Conservation (phyloP, 2,329 filamentous ascomycete genomes). For the Claviceps capensis region DNA sequence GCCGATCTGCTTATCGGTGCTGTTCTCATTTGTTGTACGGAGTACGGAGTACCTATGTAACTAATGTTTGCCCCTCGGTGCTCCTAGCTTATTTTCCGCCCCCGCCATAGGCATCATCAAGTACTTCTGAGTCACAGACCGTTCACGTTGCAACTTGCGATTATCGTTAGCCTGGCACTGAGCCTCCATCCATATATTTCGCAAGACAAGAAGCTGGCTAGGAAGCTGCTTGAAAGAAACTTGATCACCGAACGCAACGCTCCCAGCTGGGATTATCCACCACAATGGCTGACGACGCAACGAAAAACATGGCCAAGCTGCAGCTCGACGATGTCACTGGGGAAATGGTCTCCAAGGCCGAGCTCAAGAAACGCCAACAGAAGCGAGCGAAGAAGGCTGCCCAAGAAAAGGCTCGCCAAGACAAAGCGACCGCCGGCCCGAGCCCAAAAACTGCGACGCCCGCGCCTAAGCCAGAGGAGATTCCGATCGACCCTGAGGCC, state of each 20-base stretch:
- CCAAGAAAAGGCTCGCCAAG: constrained; percentile 60
- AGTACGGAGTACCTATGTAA: too few relatives aligned
- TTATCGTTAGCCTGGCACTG: not conserved
- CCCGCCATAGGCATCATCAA: not conserved
- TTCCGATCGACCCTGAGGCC: constrained; percentile 36
- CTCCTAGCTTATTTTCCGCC: too few relatives aligned
- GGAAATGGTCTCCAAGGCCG: constrained; percentile 50
- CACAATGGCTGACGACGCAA: constrained; percentile 33
- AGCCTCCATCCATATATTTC: not conserved
- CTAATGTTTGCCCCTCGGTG: not conserved
- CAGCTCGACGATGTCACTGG: constrained; percentile 48
- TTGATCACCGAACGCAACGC: not conserved
- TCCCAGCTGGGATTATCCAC: not conserved
- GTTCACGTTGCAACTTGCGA: not conserved
- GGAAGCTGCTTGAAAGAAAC: not conserved
- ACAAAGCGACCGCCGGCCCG: constrained; percentile 58
- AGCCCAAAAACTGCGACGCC: constrained; percentile 23
- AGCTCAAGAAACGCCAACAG: constrained; percentile 44
- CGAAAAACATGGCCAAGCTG: constrained; percentile 39
- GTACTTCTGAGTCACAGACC: not conserved
- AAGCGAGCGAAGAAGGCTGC: constrained; percentile 44
- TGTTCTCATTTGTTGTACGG: too few relatives aligned
- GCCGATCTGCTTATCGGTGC: not conserved
- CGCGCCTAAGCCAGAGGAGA: constrained; percentile 21
- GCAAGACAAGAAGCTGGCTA: not conserved